Conservation (phyloP, 768 basidiomycete genomes). For the Floccularia luteovirens region DNA sequence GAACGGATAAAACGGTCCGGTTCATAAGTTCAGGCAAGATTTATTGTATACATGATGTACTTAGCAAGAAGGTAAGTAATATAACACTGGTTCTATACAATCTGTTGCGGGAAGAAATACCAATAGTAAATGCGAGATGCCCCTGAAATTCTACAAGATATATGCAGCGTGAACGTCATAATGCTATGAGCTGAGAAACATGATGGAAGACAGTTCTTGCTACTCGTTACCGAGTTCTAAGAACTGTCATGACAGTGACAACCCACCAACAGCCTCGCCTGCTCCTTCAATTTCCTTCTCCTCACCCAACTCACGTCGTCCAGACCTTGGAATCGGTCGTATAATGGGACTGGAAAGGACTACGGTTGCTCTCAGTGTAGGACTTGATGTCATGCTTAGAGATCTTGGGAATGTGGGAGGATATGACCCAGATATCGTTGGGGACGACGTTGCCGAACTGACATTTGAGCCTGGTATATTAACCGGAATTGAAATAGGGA, state of each 20-base stretch:
- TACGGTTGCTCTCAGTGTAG: constrained; percentile 64
- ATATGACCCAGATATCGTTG: constrained; percentile 50
- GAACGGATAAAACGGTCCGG: no score
- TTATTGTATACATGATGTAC: no score
- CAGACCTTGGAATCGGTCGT: constrained; percentile 51
- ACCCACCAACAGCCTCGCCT: constrained; percentile 65
- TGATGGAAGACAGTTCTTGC: no score
- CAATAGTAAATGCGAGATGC: no score
- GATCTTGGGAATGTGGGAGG: constrained; percentile 40
- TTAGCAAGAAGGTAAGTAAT: no score
- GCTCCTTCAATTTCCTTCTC: constrained; percentile 73
- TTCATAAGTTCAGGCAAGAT: no score
- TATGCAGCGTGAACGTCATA: no score
- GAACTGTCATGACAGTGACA: constrained; percentile 36
- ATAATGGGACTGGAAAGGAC: constrained; percentile 73
- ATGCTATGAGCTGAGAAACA: no score
- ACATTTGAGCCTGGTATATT: constrained; percentile 47
- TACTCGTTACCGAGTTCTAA: no score
- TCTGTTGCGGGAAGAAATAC: no score
- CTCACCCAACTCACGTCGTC: constrained; percentile 46
- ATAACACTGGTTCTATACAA: no score
- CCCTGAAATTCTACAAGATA: no score
- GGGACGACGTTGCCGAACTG: constrained; percentile 67
- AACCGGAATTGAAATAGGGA: constrained; percentile 65
- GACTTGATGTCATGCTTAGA: constrained; percentile 60